Conservation (phyloP, 306 rosid genomes). For the Ormosia emarginata region DNA sequence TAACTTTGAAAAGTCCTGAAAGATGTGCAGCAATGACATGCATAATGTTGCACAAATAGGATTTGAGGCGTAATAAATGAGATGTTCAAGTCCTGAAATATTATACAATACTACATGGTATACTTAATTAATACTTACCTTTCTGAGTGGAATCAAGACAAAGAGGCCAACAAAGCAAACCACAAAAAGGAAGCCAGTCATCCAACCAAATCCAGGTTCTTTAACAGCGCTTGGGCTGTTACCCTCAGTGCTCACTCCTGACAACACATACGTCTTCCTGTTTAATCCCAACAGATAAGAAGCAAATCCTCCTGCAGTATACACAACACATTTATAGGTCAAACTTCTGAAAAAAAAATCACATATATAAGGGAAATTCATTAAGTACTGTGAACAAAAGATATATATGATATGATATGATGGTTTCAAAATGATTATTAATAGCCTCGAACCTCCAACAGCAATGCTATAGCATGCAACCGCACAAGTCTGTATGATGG, state of each 20-base stretch:
- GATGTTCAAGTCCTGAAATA: background rate
- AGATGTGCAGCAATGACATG: background rate
- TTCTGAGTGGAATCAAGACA: slow-evolving; percentile 86
- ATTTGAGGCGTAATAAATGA: background rate
- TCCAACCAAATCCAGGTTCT: slow-evolving; percentile 94
- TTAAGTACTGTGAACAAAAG: background rate
- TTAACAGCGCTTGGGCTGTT: slow-evolving; percentile 48
- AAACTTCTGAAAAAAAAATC: background rate
- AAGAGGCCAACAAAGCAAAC: slow-evolving; percentile 97
- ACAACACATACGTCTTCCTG: slow-evolving; percentile 69
- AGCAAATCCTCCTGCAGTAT: slow-evolving; percentile 76
- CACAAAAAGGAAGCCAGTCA: slow-evolving; percentile 69
- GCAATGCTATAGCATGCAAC: slow-evolving; percentile 93
- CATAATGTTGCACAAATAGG: background rate
- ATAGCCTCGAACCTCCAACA: slow-evolving; percentile 51
- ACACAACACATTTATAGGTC: background rate
- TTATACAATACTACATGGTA: background rate
- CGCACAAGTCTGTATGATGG: slow-evolving; percentile 86
- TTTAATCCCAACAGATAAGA: slow-evolving; percentile 82
- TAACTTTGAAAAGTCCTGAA: background rate
- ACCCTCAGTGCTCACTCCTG: slow-evolving; percentile 66
- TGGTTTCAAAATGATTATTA: background rate
- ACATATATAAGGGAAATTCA: background rate
- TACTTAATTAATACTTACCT: slow-evolving; percentile 36
- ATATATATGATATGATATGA: background rate